A percentile compares a stretch with the other conserved stretches of the same genome.
Conservation (phyloP, 2,329 filamentous ascomycete genomes). For the Chrysosporium keratinophilum region DNA sequence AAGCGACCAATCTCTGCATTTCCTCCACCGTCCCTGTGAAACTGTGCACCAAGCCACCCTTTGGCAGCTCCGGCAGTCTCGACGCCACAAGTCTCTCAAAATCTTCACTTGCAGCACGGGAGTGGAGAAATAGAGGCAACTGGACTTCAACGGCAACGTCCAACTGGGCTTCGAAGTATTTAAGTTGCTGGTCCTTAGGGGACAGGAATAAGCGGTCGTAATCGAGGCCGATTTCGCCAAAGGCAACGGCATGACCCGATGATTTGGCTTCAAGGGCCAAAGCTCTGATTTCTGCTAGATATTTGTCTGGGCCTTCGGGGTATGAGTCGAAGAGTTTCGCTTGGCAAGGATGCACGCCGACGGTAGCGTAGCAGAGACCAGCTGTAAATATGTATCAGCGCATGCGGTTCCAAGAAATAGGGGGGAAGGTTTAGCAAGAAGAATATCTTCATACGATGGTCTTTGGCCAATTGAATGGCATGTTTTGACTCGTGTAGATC, state of each 20-base stretch:
- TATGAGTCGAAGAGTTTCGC: constrained; percentile 64
- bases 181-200: constrained; percentile 65
- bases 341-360: constrained; percentile 88
- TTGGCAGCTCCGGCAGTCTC: constrained; percentile 55
- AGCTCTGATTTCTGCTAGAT: constrained; percentile 49
- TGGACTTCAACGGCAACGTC: constrained; percentile 65
- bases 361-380: constrained; percentile 73
- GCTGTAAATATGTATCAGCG: constrained; percentile 39
- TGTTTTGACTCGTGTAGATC: constrained; percentile 67
- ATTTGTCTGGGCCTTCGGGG: constrained; percentile 34
- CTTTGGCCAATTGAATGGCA: constrained; percentile 61
- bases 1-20: constrained; percentile 65
- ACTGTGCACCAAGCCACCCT: constrained; percentile 78
- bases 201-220: constrained; percentile 86
- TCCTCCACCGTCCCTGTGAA: constrained; percentile 85
- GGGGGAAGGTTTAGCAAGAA: neutral
- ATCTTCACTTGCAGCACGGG: constrained; percentile 72
- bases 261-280: constrained; percentile 53
- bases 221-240: constrained; percentile 92
- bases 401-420: constrained; percentile 9
- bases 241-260: constrained; percentile 58
- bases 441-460: constrained; percentile 52
- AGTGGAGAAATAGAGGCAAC: constrained; percentile 85
- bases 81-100: constrained; percentile 63
- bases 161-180: constrained; percentile 76